Conservation (phyloP, 768 basidiomycete species). For the Termitomyces heimii region DNA sequence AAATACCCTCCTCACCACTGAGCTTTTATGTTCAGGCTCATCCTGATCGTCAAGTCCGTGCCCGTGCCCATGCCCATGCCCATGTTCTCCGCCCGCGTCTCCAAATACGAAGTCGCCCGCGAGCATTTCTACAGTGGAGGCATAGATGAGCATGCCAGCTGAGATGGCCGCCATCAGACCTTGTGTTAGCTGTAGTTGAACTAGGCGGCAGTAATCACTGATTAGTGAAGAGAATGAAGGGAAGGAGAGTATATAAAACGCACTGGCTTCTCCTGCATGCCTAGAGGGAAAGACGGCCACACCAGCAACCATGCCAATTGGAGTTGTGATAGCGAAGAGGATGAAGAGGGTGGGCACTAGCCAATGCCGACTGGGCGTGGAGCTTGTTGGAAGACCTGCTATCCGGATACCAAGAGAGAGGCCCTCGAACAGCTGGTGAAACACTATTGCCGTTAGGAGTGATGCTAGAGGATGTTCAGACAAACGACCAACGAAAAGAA, state of each 20-base stretch:
- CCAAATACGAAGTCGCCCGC: slow-evolving; percentile 83
- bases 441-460: slow-evolving; percentile 66
- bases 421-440: slow-evolving; percentile 84
- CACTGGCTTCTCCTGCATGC: slow-evolving; percentile 1
- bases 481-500: background rate
- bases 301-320: slow-evolving; percentile 59
- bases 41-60: slow-evolving; percentile 4
- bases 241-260: background rate
- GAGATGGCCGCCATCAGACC: slow-evolving; percentile 80
- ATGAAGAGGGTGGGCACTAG: slow-evolving; percentile 50
- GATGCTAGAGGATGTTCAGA: slow-evolving; percentile 39
- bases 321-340: slow-evolving; percentile 72
- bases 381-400: slow-evolving; percentile 52
- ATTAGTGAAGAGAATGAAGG: background rate
- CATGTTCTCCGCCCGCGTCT: slow-evolving; percentile 37
- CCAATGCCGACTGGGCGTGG: slow-evolving; percentile 19
- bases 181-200: slow-evolving; percentile 49
- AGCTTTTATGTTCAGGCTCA: slow-evolving; percentile 13
- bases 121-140: slow-evolving; percentile 81
- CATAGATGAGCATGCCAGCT: slow-evolving; percentile 81
- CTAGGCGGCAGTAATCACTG: slow-evolving; percentile 17
- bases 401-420: slow-evolving; percentile 80
- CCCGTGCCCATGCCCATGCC: slow-evolving; percentile 16
- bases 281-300: slow-evolving; percentile 37
- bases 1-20: slow-evolving; percentile 35